These are phyloP conservation scores for Cymbopogon flexuosus DNA, from an alignment of 202 grass and related monocot species.

Conservation along the genomic window DNA sequence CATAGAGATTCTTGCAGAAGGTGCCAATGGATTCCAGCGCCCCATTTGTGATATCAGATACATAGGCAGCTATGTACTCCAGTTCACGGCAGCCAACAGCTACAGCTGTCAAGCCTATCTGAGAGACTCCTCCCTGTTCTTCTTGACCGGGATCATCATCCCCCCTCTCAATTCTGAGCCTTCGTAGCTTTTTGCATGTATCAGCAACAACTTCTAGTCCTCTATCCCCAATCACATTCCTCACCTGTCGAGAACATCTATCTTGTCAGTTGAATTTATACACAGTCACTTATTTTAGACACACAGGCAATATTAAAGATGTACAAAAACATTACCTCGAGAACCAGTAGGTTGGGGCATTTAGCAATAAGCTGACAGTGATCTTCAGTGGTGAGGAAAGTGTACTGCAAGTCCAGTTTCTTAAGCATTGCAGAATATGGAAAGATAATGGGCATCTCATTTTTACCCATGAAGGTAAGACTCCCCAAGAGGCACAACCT, in stretches of 20 bases:
- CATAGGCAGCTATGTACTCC: slow-evolving; percentile 79
- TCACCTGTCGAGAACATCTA: slow-evolving; percentile 39
- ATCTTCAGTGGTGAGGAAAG: slow-evolving; percentile 65
- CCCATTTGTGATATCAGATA: slow-evolving; percentile 81
- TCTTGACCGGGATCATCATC: slow-evolving; percentile 75
- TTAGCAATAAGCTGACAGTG: slow-evolving; percentile 65
- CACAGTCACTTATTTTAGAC: not conserved
- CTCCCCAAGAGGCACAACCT: slow-evolving; percentile 50
- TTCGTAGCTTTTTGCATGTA: slow-evolving; percentile 74
- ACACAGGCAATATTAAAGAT: not conserved
- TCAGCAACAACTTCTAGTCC: slow-evolving; percentile 58
- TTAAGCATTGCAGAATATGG: slow-evolving; percentile 50
- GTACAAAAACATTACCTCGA: slow-evolving; percentile 52
- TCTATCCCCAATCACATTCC: slow-evolving; percentile 81
- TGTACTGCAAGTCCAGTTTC: slow-evolving; percentile 78
- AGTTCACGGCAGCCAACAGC: slow-evolving; percentile 67
- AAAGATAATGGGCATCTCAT: slow-evolving; percentile 60
- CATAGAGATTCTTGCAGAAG: slow-evolving; percentile 67
- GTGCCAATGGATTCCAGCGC: slow-evolving; percentile 67
- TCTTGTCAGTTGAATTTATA: slow-evolving; percentile 26
- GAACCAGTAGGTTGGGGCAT: slow-evolving; percentile 63
- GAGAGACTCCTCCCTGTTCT: slow-evolving; percentile 68
- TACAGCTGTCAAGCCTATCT: slow-evolving; percentile 56
- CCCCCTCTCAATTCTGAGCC: slow-evolving; percentile 79
- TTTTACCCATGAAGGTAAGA: slow-evolving; percentile 59